These are phyloP conservation scores for Sideroxylon spinosum DNA, from an alignment of 179 eudicot genomes.

Conservation along the genomic window DNA sequence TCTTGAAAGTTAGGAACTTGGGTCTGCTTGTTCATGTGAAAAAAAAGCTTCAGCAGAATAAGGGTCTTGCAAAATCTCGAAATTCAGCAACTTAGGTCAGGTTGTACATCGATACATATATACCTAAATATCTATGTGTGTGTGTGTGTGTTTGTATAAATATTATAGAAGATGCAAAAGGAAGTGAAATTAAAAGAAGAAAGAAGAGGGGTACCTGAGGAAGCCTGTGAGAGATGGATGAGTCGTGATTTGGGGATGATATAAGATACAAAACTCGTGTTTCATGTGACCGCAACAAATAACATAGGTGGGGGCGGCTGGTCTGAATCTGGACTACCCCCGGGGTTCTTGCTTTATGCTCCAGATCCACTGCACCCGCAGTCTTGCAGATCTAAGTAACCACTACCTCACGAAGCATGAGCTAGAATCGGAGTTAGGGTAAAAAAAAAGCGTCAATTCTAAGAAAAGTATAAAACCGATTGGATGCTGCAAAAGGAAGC, in stretches of 20 bases:
- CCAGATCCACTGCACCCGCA: too few relatives aligned
- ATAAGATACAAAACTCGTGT: slow-evolving; percentile 19
- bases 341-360: too few relatives aligned
- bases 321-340: not conserved
- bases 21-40: too few relatives aligned
- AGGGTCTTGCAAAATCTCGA: not conserved
- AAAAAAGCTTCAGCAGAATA: not conserved
- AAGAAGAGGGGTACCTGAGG: not conserved
- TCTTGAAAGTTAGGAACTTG: not conserved
- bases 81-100: not conserved
- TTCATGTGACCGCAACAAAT: slow-evolving; percentile 17
- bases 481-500: too few relatives aligned
- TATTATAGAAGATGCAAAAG: not conserved
- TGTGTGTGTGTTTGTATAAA: not conserved
- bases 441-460: too few relatives aligned
- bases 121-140: not conserved
- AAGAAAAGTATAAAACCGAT: too few relatives aligned
- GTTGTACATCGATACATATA: not conserved
- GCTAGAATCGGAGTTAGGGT: too few relatives aligned
- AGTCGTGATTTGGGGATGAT: not conserved
- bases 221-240: not conserved
- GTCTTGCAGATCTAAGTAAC: too few relatives aligned
- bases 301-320: not conserved
- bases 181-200: not conserved
- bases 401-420: too few relatives aligned